phyloP scores from a whole-genome alignment of 139 green algal genomes.

The Picochlorum costavermella region DNA sequence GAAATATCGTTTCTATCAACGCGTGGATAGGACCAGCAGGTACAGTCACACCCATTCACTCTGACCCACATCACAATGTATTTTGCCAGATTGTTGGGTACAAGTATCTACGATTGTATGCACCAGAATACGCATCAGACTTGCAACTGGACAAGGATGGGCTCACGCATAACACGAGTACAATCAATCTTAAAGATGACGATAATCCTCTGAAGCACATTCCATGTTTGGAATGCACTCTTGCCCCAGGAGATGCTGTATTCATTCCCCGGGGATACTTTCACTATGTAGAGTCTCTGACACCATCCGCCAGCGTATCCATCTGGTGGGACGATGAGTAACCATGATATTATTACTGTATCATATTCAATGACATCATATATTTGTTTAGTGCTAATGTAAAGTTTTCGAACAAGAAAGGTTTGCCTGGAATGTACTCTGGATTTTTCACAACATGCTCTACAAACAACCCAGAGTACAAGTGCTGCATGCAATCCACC shows the following conservation, averaged over 20 bases:
- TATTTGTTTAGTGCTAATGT: slow-evolving; percentile 42
- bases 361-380: slow-evolving; percentile 21
- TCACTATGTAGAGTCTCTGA: slow-evolving; percentile 78
- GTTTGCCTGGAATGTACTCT: slow-evolving; percentile 57
- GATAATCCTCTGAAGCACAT: slow-evolving; percentile 14
- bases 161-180: slow-evolving; percentile 52
- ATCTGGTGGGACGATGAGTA: slow-evolving; percentile 75
- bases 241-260: slow-evolving; percentile 72
- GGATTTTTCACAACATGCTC: slow-evolving; percentile 81
- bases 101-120: slow-evolving; percentile 92
- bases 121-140: slow-evolving; percentile 15
- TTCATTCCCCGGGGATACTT: slow-evolving; percentile 86
- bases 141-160: neutral
- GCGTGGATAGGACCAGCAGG: slow-evolving; percentile 83
- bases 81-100: slow-evolving; percentile 73
- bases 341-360: slow-evolving; percentile 24
- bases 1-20: slow-evolving; percentile 54
- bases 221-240: slow-evolving; percentile 57
- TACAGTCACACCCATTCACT: slow-evolving; percentile 82
- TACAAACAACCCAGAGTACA: slow-evolving; percentile 72
- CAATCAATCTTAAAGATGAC: slow-evolving; percentile 19
- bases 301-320: slow-evolving; percentile 68
- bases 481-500: slow-evolving; percentile 53
- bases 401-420: slow-evolving; percentile 59
- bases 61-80: slow-evolving; percentile 85